Base-by-base conservation (phyloP, 2,329 filamentous ascomycete genomes). In the Fusarium setosum region DNA sequence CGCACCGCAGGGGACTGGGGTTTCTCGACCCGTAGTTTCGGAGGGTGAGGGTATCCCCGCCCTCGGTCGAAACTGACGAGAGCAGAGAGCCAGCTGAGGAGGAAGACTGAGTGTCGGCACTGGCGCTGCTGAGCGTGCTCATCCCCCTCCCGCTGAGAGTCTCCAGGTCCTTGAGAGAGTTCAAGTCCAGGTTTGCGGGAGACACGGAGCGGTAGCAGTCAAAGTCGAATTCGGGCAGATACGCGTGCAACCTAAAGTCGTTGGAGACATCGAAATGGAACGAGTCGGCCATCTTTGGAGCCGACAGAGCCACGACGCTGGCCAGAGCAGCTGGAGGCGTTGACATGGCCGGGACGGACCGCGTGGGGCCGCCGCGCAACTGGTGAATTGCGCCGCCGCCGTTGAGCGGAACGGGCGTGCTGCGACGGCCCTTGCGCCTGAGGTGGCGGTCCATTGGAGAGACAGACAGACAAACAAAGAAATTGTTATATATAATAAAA, bases 11-110 rank as follows among this genome's bases (percentile, higher is more conserved):
- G 5, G 73, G 74, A 52, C 73, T 76, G 1, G 69, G 69, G 2
- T 64, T 68, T n/a, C 66, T 64, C 4, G 74, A 72, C 20, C 24
- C 52, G 44, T 31, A 51, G 45, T 38, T 67, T 12, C 56, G 51
- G 12, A 61, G 42, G 8, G 59, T 69, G 12, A 70, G 38, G 34
- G 65, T 53, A 41, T 75, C 73, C 17, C 68, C 65, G 1, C 57
- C 37, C 6, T 76, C 75, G 5, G 73, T 76, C n/a, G 70, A 70
- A 1, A 75, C 59, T 2, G 75, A 72, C 0, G 76, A 78, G 6
- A 73, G 35, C 4, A 73, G 67, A 4, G 74, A 76, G 10, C 72
- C 72, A 4, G 68, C 65, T 5, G 76, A 76, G 1, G 74, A 76
- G 2, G 70, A 67, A 0, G 67, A 68, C 44, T 60, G 62, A 5